Conservation (phyloP, 192 early-diverging fungal genomes). For the Allomyces arbusculus region DNA sequence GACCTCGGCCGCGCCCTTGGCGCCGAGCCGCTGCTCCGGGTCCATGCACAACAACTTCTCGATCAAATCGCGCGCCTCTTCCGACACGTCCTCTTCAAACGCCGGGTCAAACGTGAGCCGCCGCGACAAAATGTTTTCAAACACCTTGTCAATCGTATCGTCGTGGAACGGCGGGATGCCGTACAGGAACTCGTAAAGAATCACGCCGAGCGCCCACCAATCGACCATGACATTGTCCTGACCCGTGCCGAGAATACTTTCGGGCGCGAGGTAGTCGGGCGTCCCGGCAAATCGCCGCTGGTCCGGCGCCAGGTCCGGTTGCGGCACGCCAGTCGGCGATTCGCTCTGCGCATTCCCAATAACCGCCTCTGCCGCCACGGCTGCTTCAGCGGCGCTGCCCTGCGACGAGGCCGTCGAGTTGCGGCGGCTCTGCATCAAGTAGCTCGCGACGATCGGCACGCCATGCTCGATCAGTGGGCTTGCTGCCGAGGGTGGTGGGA, state of each 20-base stretch:
- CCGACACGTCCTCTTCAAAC: slow-evolving; percentile 35
- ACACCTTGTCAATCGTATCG: slow-evolving; percentile 50
- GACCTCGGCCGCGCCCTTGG: slow-evolving; percentile 51
- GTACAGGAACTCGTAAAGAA: slow-evolving; percentile 67
- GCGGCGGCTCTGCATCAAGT: too few species aligned
- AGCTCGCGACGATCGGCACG: too few species aligned
- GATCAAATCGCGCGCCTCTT: slow-evolving; percentile 61
- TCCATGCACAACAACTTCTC: slow-evolving; percentile 46
- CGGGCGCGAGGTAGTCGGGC: slow-evolving; percentile 73
- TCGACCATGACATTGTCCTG: slow-evolving; percentile 63
- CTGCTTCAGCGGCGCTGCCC: too few species aligned
- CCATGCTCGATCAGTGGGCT: too few species aligned
- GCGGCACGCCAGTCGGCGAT: too few species aligned
- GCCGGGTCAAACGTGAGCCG: slow-evolving; percentile 55
- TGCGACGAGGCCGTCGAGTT: too few species aligned
- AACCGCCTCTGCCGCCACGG: too few species aligned
- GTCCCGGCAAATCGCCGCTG: slow-evolving; percentile 36
- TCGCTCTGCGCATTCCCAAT: too few species aligned
- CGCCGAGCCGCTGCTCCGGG: slow-evolving; percentile 42
- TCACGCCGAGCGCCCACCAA: slow-evolving; percentile 82
- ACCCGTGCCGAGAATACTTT: slow-evolving; percentile 62
- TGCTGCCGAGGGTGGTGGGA: too few species aligned
- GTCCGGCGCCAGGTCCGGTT: too few species aligned
- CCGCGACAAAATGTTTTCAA: slow-evolving; percentile 59
- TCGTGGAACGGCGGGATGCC: slow-evolving; percentile 72